phyloP scores from a whole-genome alignment of 345 rosid genomes.

The Physaria fendleri region DNA sequence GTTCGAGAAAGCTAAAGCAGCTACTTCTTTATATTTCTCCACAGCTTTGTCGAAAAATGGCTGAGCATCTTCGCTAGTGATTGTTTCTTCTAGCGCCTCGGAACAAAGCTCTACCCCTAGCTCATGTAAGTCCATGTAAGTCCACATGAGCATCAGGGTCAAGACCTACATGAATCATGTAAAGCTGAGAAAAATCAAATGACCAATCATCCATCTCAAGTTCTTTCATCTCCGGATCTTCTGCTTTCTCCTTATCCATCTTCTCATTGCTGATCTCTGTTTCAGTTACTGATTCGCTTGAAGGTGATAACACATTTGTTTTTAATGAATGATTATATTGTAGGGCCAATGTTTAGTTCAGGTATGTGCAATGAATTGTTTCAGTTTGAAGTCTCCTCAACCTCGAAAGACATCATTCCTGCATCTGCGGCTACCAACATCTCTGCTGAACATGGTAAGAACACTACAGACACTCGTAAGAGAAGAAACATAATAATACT shows the following conservation, averaged over 20 bases:
- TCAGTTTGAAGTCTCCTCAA: slow-evolving; percentile 67
- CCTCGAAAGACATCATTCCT: slow-evolving; percentile 71
- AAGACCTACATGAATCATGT: slow-evolving; percentile 79
- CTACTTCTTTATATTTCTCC: slow-evolving; percentile 91
- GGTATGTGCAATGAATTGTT: slow-evolving; percentile 97
- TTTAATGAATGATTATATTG: not conserved
- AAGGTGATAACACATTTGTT: slow-evolving; percentile 31
- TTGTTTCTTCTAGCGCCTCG: slow-evolving; percentile 93
- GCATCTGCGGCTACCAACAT: slow-evolving; percentile 58
- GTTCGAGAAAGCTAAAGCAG: slow-evolving; percentile 90
- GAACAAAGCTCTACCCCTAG: slow-evolving; percentile 98
- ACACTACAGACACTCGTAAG: slow-evolving; percentile 37
- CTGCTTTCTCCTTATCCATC: slow-evolving; percentile 54
- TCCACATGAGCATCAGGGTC: slow-evolving; percentile 98
- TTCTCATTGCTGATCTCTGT: slow-evolving; percentile 46
- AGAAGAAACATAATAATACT: slow-evolving; percentile 68
- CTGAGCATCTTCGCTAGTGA: slow-evolving; percentile 89
- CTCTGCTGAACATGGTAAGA: slow-evolving; percentile 36
- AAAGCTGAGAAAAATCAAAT: slow-evolving; percentile 93
- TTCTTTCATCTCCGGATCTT: slow-evolving; percentile 75
- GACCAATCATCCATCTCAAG: slow-evolving; percentile 98
- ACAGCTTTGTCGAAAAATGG: slow-evolving; percentile 81
- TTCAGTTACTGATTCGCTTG: slow-evolving; percentile 43
- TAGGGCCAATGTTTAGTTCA: slow-evolving; percentile 95
- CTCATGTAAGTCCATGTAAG: slow-evolving; percentile 89